These are phyloP conservation scores for Teunomyces cretensis DNA, from an alignment of 805 yeast genomes.

Conservation along the genomic window DNA sequence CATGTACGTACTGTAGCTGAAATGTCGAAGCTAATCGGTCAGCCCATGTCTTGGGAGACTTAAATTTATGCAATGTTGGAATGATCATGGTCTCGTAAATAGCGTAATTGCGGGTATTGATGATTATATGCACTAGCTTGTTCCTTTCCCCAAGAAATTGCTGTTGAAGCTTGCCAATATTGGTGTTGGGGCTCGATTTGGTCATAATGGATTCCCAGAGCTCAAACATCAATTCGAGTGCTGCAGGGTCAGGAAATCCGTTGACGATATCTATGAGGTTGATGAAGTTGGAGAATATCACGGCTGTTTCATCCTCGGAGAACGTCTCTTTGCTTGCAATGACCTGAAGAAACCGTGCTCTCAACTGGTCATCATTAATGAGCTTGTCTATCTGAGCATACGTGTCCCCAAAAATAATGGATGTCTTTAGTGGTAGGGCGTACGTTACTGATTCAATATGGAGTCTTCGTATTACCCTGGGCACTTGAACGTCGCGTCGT, in stretches of 20 bases:
- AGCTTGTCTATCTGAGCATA: constrained; percentile 8
- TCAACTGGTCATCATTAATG: constrained; percentile 7
- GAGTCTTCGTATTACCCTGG: background rate
- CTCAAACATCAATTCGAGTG: constrained; percentile 19
- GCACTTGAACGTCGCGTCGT: background rate
- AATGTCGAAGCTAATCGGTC: constrained; percentile 24
- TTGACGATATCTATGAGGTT: constrained; percentile 23
- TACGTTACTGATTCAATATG: background rate
- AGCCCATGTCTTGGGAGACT: constrained; percentile 17
- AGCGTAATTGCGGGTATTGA: constrained; percentile 25
- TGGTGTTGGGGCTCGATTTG: constrained; percentile 1
- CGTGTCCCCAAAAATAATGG: constrained; percentile 7
- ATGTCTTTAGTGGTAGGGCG: background rate
- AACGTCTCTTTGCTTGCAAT: constrained; percentile 8
- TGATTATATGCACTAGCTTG: constrained; percentile 23
- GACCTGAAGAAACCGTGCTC: constrained; percentile 14
- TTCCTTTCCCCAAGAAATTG: constrained; percentile 18
- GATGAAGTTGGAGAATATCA: constrained; percentile 17
- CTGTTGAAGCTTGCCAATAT: constrained; percentile 14
- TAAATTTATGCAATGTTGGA: constrained; percentile 15
- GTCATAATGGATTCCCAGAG: constrained; percentile 25
- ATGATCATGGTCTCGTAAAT: constrained; percentile 18
- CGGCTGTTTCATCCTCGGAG: constrained; percentile 9
- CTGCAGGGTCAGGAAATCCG: constrained; percentile 15
- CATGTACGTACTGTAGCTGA: constrained; percentile 16